phyloP scores from a whole-genome alignment of 2,329 filamentous ascomycete species.

The Monosporascus ibericus region DNA sequence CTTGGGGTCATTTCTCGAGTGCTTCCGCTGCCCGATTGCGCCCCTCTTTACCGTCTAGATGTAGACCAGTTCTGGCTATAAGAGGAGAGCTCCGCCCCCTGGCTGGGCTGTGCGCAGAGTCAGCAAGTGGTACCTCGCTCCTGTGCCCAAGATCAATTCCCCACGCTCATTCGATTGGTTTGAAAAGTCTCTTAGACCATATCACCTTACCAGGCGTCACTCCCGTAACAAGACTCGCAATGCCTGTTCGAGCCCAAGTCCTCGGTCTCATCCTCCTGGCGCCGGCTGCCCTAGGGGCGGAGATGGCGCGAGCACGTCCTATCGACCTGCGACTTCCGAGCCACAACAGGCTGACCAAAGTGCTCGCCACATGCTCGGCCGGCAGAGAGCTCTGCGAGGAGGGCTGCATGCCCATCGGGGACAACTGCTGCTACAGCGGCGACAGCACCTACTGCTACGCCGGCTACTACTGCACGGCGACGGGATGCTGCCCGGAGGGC shows the following conservation, averaged over 20 bases:
- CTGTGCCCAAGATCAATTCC: too few relatives aligned
- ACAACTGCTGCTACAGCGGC: constrained; percentile 17
- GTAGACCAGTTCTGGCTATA: too few relatives aligned
- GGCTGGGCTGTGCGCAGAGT: too few relatives aligned
- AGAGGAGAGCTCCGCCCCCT: too few relatives aligned
- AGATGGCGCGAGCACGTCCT: constrained; percentile 7
- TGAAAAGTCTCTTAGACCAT: too few relatives aligned
- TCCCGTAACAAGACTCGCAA: constrained; percentile 2
- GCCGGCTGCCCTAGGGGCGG: constrained; percentile 7
- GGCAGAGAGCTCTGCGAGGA: constrained; percentile 14
- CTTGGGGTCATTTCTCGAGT: too few relatives aligned
- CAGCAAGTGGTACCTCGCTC: too few relatives aligned
- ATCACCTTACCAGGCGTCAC: too few relatives aligned
- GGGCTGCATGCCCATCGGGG: constrained; percentile 12
- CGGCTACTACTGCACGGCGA: constrained; percentile 15
- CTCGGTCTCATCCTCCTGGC: constrained; percentile 11
- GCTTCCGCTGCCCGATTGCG: too few relatives aligned
- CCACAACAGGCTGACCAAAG: constrained; percentile 10
- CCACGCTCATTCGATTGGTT: too few relatives aligned
- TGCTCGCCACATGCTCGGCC: constrained; percentile 8
- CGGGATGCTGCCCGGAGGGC: constrained; percentile 17
- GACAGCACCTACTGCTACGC: constrained; percentile 16
- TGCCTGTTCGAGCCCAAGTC: constrained; percentile 11
- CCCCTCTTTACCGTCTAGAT: too few relatives aligned
- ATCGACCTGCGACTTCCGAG: constrained; percentile 5